Base-by-base conservation (phyloP, 768 basidiomycete genomes). In the Lepiota subincarnata region DNA sequence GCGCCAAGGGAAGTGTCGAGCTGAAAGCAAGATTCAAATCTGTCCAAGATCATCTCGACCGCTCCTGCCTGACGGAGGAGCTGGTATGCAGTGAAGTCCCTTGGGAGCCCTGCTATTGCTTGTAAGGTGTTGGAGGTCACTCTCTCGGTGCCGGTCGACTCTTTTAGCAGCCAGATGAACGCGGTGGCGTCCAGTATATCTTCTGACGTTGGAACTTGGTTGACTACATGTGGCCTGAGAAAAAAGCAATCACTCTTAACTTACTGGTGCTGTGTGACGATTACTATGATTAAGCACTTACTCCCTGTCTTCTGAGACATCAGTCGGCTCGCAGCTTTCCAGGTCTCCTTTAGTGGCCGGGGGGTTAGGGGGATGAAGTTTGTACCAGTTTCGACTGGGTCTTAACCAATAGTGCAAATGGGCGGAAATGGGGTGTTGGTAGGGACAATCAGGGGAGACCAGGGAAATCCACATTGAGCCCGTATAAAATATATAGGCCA, bases 381-480 rank as follows among this genome's bases (percentile, higher is more conserved):
- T 53, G 19, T 22, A 20, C 26, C 22, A 34, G 46, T 20, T 16
- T 53, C 45, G 31, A 28, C 18, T 28, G 35, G 20, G 39, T 39
- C 26, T 36, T 13, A 58, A 35, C 60, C 60, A 65, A 26, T 36
- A 52, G 38, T 68, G 67, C 2, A 75, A 55, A 34, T 70, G 66
- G 20, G 67, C 69, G 12, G 72, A 68, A 31, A 74, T 64, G 6
- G 73, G 71, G 56, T 74, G 72, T 41, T 73, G 68, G 50, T 72
- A 74, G 2, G 74, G 74, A 48, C 72, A 76, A 22, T 70, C 64
- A 3, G 73, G 69, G 49, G 73, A 68, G 24, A 73, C 42, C n/a
- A 74, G 42, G 1, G 74, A 70, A 36, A 74, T 59, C 61, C 64
- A 70, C 34, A 74, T 70, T 1, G 74, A 73, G 0, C 64, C 65